A percentile compares a stretch with the other conserved stretches of the same genome.
phyloP scores from a whole-genome alignment of 495 filamentous ascomycete genomes.

The Talaromyces borbonicus region DNA sequence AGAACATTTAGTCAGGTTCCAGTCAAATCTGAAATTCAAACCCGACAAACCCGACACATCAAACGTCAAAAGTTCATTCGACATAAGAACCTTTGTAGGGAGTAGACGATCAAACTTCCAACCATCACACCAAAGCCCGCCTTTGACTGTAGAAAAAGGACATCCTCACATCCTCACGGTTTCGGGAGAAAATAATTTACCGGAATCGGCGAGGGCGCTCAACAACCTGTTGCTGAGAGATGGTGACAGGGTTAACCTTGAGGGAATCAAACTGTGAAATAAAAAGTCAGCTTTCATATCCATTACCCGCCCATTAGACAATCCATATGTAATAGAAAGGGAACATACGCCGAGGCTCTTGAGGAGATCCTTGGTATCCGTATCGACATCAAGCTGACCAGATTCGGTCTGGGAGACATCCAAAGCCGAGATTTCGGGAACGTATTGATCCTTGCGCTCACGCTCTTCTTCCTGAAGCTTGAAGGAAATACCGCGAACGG shows the following conservation, averaged over 20 bases:
- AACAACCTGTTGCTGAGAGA: conserved; percentile 74
- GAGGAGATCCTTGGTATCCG: conserved; percentile 95
- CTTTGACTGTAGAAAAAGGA: too few relatives aligned
- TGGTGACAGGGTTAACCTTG: conserved; percentile 85
- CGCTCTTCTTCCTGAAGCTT: conserved; percentile 99
- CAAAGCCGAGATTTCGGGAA: conserved; percentile 95
- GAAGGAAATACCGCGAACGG: conserved; percentile 99
- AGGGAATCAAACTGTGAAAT: conserved; percentile 79
- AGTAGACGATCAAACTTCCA: conserved; percentile 5
- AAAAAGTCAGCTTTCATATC: too few relatives aligned
- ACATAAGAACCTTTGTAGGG: too few relatives aligned
- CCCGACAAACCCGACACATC: not conserved
- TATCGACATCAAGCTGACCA: conserved; percentile 88
- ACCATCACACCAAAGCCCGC: too few relatives aligned
- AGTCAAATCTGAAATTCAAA: not conserved
- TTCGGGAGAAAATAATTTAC: conserved; percentile 17
- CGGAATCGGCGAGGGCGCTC: conserved; percentile 65
- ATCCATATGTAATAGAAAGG: not conserved
- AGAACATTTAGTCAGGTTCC: conserved; percentile 5
- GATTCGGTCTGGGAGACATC: conserved; percentile 90
- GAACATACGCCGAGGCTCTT: conserved; percentile 84
- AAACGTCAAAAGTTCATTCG: too few relatives aligned
- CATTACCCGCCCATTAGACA: too few relatives aligned
- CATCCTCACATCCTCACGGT: conserved; percentile 16
- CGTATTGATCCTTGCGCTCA: conserved; percentile 99